A percentile compares a stretch with the other conserved stretches of the same genome.
Evolutionary conservation across 371 early-diverging fungal species (phyloP).

Genomic region (Mortierella sp.): DNA sequence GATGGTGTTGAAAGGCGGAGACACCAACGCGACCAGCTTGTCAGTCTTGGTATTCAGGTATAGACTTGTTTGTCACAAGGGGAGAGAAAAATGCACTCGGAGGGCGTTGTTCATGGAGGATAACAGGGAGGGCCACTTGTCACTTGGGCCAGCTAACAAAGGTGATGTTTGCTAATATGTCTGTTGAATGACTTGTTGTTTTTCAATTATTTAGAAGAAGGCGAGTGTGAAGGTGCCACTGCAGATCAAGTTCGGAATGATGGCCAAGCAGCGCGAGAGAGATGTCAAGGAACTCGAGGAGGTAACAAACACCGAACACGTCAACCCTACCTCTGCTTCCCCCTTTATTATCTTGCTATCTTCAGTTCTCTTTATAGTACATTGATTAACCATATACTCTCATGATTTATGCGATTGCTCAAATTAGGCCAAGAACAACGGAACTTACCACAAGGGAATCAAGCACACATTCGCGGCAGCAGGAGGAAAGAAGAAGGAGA

Average conservation of each 20-base stretch:
- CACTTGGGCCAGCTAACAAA: too few species aligned
- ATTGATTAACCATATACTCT: not conserved
- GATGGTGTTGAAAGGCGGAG: conserved; percentile 49
- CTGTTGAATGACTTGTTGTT: not conserved
- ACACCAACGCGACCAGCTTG: conserved; percentile 49
- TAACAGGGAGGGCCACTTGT: not conserved
- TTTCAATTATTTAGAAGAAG: conserved; percentile 34
- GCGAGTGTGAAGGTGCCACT: conserved; percentile 45
- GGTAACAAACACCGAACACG: not conserved
- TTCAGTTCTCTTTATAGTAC: not conserved
- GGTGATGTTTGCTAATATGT: too few species aligned
- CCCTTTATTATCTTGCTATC: not conserved
- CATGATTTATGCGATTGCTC: not conserved
- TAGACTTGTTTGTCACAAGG: too few species aligned
- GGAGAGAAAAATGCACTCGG: too few species aligned
- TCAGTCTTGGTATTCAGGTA: conserved; percentile 54
- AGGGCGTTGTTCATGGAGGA: not conserved
- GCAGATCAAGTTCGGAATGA: conserved; percentile 50
- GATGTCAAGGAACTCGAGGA: conserved; percentile 52
- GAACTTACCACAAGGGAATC: conserved; percentile 58
- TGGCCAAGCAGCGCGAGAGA: conserved; percentile 54
- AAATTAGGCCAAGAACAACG: conserved; percentile 54
- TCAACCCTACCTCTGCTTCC: not conserved
- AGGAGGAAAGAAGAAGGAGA: conserved; percentile 56
- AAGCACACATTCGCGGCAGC: conserved; percentile 56